A percentile compares a stretch with the other conserved stretches of the same genome.
These are phyloP conservation scores for Pseudopithomyces maydicus DNA, from an alignment of 2,329 filamentous ascomycete species.

Conservation along the genomic window DNA sequence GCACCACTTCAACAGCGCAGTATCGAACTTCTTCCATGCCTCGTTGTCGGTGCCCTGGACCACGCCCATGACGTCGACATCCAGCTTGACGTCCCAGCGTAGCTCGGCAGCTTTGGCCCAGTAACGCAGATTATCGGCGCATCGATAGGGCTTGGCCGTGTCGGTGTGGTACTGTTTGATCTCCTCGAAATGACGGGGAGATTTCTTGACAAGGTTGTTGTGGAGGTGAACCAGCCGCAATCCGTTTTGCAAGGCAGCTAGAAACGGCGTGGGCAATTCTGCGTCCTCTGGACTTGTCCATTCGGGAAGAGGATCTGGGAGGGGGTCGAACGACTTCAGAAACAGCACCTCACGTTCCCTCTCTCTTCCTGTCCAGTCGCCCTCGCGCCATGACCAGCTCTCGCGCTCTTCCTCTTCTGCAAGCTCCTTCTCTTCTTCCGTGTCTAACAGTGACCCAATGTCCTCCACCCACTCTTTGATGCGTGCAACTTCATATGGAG, in stretches of 20 bases:
- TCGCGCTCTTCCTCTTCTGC: conserved; percentile 73
- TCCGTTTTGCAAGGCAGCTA: conserved; percentile 76
- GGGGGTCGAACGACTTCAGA: conserved; percentile 72
- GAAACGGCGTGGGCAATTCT: conserved; percentile 72
- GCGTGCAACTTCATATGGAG: conserved; percentile 73
- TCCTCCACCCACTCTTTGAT: conserved; percentile 81
- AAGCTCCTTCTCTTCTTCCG: conserved; percentile 78
- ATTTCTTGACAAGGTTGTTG: conserved; percentile 85
- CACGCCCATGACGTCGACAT: conserved; percentile 83
- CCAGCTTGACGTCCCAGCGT: conserved; percentile 85
- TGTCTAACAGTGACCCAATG: conserved; percentile 75
- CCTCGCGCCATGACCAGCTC: conserved; percentile 79
- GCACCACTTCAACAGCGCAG: conserved; percentile 83
- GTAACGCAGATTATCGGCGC: conserved; percentile 90
- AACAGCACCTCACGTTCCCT: conserved; percentile 82
- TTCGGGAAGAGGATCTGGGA: conserved; percentile 64
- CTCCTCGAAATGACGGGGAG: conserved; percentile 82
- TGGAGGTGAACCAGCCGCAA: conserved; percentile 83
- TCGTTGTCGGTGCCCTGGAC: conserved; percentile 74
- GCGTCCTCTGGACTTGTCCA: conserved; percentile 66
- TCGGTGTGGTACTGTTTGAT: conserved; percentile 92
- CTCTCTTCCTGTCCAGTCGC: conserved; percentile 75
- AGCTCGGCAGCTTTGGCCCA: conserved; percentile 97
- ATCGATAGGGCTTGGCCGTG: conserved; percentile 90
- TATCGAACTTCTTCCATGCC: conserved; percentile 82